Conservation (phyloP, 1,284 basidiomycete genomes). For the Heliocybe sulcata region DNA sequence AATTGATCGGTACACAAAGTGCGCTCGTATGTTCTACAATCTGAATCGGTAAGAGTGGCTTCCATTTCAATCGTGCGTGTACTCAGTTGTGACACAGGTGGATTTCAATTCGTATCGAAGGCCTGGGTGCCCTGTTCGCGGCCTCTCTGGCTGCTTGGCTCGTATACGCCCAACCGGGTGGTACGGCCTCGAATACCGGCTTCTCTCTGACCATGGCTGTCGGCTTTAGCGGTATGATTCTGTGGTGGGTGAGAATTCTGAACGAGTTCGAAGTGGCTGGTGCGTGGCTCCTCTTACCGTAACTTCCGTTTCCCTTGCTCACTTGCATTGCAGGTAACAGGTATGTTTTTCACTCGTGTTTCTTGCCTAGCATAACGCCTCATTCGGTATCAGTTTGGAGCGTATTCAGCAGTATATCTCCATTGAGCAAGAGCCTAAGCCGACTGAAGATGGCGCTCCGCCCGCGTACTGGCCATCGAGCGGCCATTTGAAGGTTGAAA, state of each 20-base stretch:
- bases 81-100: constrained; percentile 27
- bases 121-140: constrained; percentile 44
- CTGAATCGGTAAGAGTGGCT: constrained; percentile 35
- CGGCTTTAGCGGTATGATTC: constrained; percentile 46
- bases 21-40: constrained; percentile 43
- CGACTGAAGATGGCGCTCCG: constrained; percentile 42
- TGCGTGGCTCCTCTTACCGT: constrained; percentile 14
- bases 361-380: neutral
- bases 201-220: constrained; percentile 45
- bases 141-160: constrained; percentile 46
- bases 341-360: constrained; percentile 17
- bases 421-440: constrained; percentile 65
- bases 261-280: constrained; percentile 59
- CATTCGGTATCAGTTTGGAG: constrained; percentile 44
- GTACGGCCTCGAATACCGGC: constrained; percentile 34
- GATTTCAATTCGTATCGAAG: constrained; percentile 46
- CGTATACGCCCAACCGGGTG: constrained; percentile 31
- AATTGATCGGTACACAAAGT: constrained; percentile 40
- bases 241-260: constrained; percentile 43
- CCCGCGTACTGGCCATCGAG: constrained; percentile 78
- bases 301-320: neutral
- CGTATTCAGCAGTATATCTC: constrained; percentile 66
- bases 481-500: constrained; percentile 58
- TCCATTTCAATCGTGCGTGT: neutral
- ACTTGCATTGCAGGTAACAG: constrained; percentile 33